Evolutionary conservation across 2,329 filamentous ascomycete genomes (phyloP), one percentile per base, ranked within the genome.

Genomic region (Alternaria atra): DNA sequence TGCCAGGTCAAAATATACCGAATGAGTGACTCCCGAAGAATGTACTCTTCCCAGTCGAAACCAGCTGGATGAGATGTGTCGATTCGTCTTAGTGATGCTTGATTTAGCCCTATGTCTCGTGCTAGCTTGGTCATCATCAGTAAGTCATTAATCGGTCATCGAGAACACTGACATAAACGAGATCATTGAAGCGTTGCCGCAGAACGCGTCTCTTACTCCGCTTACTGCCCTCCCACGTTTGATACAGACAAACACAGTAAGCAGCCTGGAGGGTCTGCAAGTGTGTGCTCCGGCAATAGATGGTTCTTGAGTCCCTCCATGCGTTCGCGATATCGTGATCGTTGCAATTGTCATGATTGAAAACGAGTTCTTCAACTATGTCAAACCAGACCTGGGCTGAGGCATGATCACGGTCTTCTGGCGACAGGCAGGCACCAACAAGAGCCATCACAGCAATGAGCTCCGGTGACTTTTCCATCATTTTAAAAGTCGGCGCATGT

Each of bases 341-440:
- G 10, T 32, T 4, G 9, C 7, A 32, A 32, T 5, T 9, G 10
- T 32, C 30, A 10, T 52, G 23, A 23, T 25, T 43, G 25, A 58
- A 58, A 4, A 58, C 46, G 6, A 51, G 15, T 3, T 58, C 55
- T 51, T 58, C 55, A 10, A 52, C 35, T 6, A 30, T 8, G 34
- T 52, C 40, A 23, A 52, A 42, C 55, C 55, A 58, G 15, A 58
- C 4, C n/a, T 50, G 32, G 10, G 55, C 55, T 12, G 27, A 20
- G 6, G 46, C 55, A n/a, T 23, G 34, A 15, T 58, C 55, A 5
- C 46, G 55, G 4, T 58, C 55, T 2, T 34, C 32, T 27, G 55
- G 55, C 8, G 55, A 58, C 7, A 58, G 29, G 25, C 55, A 58
- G 20, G 55, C 55, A 8, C 55, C 55, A 42, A 58, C 8, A 6